phyloP scores from a whole-genome alignment of 371 early-diverging fungal genomes.

The Haplosporangium sp. region DNA sequence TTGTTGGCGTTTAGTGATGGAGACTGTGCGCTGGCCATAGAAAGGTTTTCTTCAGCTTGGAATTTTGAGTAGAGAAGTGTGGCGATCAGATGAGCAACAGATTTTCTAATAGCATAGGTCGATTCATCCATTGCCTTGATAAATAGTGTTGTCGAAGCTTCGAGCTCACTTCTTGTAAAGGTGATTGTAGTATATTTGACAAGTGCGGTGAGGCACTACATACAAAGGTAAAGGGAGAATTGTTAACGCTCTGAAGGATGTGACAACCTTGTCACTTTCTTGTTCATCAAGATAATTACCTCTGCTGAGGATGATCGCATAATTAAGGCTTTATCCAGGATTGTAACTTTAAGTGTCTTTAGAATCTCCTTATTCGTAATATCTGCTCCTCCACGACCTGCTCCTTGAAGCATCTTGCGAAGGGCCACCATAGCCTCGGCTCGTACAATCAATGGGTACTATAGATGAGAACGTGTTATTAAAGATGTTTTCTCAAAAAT shows the following conservation, averaged over 20 bases:
- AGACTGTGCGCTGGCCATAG: constrained; percentile 53
- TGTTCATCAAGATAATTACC: constrained; percentile 57
- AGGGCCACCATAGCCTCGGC: constrained; percentile 81
- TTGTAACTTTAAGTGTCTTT: constrained; percentile 73
- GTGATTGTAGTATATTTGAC: constrained; percentile 46
- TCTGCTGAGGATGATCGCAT: constrained; percentile 81
- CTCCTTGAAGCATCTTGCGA: constrained; percentile 76
- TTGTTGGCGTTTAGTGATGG: constrained; percentile 37
- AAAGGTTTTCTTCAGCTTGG: constrained; percentile 42
- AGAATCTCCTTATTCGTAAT: constrained; percentile 78
- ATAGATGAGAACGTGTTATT: background rate
- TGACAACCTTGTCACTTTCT: no score
- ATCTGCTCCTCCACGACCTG: constrained; percentile 84
- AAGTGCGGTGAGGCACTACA: constrained; percentile 33
- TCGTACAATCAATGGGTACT: constrained; percentile 73
- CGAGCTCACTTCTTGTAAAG: constrained; percentile 72
- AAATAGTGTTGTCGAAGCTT: constrained; percentile 65
- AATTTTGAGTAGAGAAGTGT: constrained; percentile 62
- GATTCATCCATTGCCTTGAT: constrained; percentile 79
- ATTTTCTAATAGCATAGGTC: constrained; percentile 73
- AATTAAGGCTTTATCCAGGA: constrained; percentile 80
- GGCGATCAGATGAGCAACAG: constrained; percentile 73
- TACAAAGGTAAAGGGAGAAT: background rate
- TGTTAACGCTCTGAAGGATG: background rate
- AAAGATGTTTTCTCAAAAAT: background rate